phyloP scores from a whole-genome alignment of 306 rosid genomes.

The Malus asiatica region DNA sequence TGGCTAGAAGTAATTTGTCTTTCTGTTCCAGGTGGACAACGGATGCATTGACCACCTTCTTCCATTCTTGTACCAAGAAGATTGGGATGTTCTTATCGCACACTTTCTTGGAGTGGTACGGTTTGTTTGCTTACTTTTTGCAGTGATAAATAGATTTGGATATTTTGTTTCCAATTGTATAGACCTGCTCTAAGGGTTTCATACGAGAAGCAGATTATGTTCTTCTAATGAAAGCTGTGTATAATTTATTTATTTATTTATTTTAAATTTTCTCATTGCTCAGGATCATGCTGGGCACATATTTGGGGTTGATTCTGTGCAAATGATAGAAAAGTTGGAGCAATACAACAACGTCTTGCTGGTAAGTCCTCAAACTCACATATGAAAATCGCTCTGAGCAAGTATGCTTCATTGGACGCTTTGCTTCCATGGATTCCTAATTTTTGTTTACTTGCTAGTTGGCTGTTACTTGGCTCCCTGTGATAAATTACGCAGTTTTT shows the following conservation, averaged over 20 bases:
- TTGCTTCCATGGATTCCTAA: background rate
- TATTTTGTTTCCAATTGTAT: background rate
- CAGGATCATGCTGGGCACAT: constrained; percentile 98
- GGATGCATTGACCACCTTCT: constrained; percentile 88
- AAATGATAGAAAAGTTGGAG: constrained; percentile 85
- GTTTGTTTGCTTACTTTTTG: background rate
- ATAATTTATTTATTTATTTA: background rate
- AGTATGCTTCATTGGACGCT: background rate
- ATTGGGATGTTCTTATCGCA: constrained; percentile 95
- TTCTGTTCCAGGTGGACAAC: constrained; percentile 69
- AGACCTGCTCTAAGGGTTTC: background rate
- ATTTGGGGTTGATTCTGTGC: constrained; percentile 86
- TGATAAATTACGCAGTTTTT: background rate
- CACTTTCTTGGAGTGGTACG: constrained; percentile 99
- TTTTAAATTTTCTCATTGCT: constrained; percentile 13
- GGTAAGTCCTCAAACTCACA: constrained; percentile 32
- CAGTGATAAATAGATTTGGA: background rate
- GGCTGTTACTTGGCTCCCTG: background rate
- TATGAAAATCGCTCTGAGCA: background rate
- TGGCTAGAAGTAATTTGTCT: background rate
- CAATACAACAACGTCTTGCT: constrained; percentile 72
- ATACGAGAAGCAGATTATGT: background rate
- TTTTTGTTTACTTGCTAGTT: constrained; percentile 11
- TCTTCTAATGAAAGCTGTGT: background rate
- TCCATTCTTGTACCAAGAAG: constrained; percentile 72